A percentile compares a stretch with the other conserved stretches of the same genome.
Conservation (phyloP, 139 green algal species). For the Eudorina sp. region DNA sequence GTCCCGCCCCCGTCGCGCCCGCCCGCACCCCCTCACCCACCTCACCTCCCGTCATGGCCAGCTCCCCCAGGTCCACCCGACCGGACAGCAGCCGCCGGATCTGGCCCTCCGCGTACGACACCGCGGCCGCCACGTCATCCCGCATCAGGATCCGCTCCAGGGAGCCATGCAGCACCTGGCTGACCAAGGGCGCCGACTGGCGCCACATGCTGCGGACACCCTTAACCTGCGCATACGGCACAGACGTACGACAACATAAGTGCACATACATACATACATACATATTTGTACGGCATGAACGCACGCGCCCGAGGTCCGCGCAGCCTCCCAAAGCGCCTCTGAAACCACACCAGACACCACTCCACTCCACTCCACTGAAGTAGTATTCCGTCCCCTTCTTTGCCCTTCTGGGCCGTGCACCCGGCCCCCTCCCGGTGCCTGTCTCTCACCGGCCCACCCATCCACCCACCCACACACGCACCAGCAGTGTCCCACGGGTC, state of each 20-base stretch:
- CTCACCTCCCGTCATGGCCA: constrained; percentile 82
- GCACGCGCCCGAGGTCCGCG: too few species aligned
- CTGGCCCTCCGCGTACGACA: constrained; percentile 66
- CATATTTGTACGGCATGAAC: too few species aligned
- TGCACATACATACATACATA: too few species aligned
- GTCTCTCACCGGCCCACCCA: too few species aligned
- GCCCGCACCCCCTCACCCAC: too few species aligned
- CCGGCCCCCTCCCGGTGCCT: too few species aligned
- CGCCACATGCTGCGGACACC: constrained; percentile 79
- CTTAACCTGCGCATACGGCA: constrained; percentile 71
- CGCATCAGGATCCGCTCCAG: constrained; percentile 80
- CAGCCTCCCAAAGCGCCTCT: too few species aligned
- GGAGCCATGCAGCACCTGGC: constrained; percentile 70
- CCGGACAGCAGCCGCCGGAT: constrained; percentile 61
- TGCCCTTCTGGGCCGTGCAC: too few species aligned
- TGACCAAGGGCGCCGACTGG: constrained; percentile 79
- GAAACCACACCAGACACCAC: too few species aligned
- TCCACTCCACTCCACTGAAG: too few species aligned
- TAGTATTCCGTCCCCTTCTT: too few species aligned
- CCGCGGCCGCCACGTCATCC: constrained; percentile 62
- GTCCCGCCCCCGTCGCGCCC: too few species aligned
- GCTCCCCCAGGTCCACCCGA: constrained; percentile 71
- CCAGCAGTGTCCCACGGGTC: constrained; percentile 31
- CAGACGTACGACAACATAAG: neutral
- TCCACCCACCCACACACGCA: neutral